phyloP scores from a whole-genome alignment of 768 basidiomycete species.

The Coprinopsis sp. region DNA sequence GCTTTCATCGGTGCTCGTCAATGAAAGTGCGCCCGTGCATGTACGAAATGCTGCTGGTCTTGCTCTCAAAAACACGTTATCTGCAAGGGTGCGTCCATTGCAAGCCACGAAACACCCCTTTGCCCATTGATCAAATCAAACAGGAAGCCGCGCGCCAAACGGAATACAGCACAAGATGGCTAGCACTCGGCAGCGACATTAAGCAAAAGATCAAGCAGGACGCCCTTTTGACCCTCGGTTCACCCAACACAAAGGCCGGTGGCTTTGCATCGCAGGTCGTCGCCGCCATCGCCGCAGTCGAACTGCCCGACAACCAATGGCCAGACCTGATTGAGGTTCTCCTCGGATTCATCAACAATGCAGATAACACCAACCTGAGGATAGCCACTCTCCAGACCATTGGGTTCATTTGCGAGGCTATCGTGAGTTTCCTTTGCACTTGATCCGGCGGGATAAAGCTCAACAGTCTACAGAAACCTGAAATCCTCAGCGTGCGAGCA shows the following conservation, averaged over 20 bases:
- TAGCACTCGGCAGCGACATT: slow-evolving; percentile 60
- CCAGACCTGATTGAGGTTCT: slow-evolving; percentile 83
- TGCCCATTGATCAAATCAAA: slow-evolving; percentile 18
- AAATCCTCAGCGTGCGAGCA: slow-evolving; percentile 80
- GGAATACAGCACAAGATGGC: slow-evolving; percentile 78
- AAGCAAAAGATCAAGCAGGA: slow-evolving; percentile 85
- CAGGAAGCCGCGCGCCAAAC: slow-evolving; percentile 74
- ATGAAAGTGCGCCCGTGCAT: slow-evolving; percentile 64
- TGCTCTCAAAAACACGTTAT: slow-evolving; percentile 92
- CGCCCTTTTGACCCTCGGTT: slow-evolving; percentile 77
- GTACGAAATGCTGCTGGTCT: slow-evolving; percentile 94
- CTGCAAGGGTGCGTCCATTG: slow-evolving; percentile 69
- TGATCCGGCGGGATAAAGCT: slow-evolving; percentile 2
- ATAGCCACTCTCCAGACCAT: slow-evolving; percentile 92
- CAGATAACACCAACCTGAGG: slow-evolving; percentile 64
- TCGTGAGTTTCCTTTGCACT: slow-evolving; percentile 55
- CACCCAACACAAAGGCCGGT: slow-evolving; percentile 66
- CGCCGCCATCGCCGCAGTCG: slow-evolving; percentile 89
- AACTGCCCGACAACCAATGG: slow-evolving; percentile 88
- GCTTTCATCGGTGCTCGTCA: slow-evolving; percentile 79
- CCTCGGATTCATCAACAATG: slow-evolving; percentile 80
- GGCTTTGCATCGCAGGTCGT: slow-evolving; percentile 91
- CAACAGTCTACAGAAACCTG: slow-evolving; percentile 68
- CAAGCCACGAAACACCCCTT: slow-evolving; percentile 14
- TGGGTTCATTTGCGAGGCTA: slow-evolving; percentile 95